These are phyloP conservation scores for Penicillium sclerotiorum DNA, from an alignment of 2,329 filamentous ascomycete species.

Conservation along the genomic window DNA sequence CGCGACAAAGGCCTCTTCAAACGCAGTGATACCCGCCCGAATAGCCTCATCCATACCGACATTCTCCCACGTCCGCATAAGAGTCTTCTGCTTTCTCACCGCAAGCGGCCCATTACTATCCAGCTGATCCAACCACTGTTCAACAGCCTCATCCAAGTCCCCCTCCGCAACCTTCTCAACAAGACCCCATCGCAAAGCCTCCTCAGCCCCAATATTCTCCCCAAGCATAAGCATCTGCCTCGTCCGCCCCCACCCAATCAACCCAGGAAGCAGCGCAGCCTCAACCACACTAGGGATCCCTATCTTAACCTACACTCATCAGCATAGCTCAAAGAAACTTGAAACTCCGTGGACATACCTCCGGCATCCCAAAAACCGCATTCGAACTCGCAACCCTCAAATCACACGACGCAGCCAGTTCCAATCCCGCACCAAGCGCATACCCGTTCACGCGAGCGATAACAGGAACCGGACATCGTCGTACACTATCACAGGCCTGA, in stretches of 20 bases:
- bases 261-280: conserved; percentile 38
- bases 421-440: conserved; percentile 41
- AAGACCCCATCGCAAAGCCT: conserved; percentile 40
- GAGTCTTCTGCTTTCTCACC: conserved; percentile 37
- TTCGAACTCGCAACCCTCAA: conserved; percentile 36
- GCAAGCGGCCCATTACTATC: conserved; percentile 34
- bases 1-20: conserved; percentile 11
- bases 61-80: conserved; percentile 33
- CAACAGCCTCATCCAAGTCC: conserved; percentile 34
- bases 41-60: conserved; percentile 26
- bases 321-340: background rate
- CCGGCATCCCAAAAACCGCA: conserved; percentile 44
- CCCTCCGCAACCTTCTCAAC: conserved; percentile 37
- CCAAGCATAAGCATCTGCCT: conserved; percentile 40
- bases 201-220: conserved; percentile 35
- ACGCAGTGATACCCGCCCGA: conserved; percentile 28
- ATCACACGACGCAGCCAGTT: conserved; percentile 41
- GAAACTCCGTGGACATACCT: conserved; percentile 34
- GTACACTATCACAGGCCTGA: conserved; percentile 35
- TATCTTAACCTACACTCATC: conserved; percentile 24
- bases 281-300: conserved; percentile 45
- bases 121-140: conserved; percentile 33
- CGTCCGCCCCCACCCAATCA: conserved; percentile 43
- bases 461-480: conserved; percentile 41
- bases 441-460: conserved; percentile 43